Evolutionary conservation across 164 flowering plant species (phyloP), one percentile per base, ranked within the genome.

Genomic region (Vitis vinifera): DNA sequence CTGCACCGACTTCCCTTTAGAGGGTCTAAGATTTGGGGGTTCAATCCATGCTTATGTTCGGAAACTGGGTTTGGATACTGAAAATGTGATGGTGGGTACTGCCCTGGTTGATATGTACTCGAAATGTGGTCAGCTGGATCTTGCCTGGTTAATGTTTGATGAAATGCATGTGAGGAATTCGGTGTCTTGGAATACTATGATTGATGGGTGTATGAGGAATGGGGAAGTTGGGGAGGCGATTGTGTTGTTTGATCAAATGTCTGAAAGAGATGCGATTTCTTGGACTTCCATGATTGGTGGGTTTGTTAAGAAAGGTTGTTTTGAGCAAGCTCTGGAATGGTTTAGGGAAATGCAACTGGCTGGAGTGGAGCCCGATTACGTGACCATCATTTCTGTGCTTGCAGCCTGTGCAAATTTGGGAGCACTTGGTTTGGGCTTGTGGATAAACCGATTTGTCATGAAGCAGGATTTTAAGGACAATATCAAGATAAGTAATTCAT

Each of bases 251-350:
- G 87, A 82, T 70, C 70, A 77, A 76, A 87, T 87, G 91, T 88
- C 91, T 31, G 62, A 72, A 15, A 81, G 84, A 65, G 85, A 85
- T 74, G 85, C 73, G 3, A 70, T 88, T 59, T 84, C 92, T 55
- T 88, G 88, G 86, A 87, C 89, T 7, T 86, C 78, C 10, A 59
- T 89, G 73, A 87, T 89, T 70, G 75, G 75, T 62, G 89, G 91
- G 61, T 86, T 85, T 78, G 84, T 81, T 11, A 83, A 82, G 76
- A 78, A 65, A 27, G 86, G 80, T 23, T 66, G 50, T 1, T 76
- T 51, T n/a, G 87, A 86, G 69, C 68, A 83, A 60, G 94, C 89
- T 0, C 66, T 86, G 78, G 76, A 70, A 11, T 73, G 71, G 70
- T 89, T 88, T 73, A 76, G 74, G 6, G 82, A 83, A 62, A 85